These are phyloP conservation scores for Gossypium schwendimanii DNA, from an alignment of 441 rosid species.

Conservation along the genomic window DNA sequence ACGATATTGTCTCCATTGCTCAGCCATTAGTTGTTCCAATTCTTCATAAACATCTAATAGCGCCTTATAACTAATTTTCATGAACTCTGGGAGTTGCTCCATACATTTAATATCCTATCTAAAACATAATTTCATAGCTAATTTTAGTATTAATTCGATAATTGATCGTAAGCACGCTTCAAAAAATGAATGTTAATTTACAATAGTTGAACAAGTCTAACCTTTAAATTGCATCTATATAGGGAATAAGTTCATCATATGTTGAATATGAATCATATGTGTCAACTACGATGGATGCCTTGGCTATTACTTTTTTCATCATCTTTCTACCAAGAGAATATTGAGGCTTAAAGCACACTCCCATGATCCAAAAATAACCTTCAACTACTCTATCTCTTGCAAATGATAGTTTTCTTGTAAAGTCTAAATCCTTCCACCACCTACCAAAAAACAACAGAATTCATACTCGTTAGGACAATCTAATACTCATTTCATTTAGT, in stretches of 20 bases:
- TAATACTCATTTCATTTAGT: too few species aligned
- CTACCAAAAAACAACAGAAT: conserved; percentile 7
- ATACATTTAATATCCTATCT: background rate
- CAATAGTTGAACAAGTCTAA: too few species aligned
- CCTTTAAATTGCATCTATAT: background rate
- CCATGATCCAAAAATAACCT: background rate
- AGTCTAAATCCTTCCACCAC: conserved; percentile 36
- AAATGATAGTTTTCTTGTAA: conserved; percentile 2
- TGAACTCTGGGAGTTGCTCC: background rate
- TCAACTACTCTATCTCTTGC: background rate
- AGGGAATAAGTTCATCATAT: background rate
- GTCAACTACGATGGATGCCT: background rate
- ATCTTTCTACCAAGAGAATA: background rate
- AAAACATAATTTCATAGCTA: too few species aligned
- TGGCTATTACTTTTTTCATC: background rate
- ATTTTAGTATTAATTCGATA: too few species aligned
- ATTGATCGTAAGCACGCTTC: too few species aligned
- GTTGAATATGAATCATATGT: background rate
- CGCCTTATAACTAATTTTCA: background rate
- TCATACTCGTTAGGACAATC: background rate
- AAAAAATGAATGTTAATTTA: too few species aligned
- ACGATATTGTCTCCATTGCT: background rate
- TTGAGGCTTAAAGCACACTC: background rate
- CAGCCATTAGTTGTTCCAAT: background rate
- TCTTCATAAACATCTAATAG: background rate